Evolutionary conservation across 140 eudicot genomes (phyloP), one percentile per base, ranked within the genome.

Genomic region (Flaveria floridana): DNA sequence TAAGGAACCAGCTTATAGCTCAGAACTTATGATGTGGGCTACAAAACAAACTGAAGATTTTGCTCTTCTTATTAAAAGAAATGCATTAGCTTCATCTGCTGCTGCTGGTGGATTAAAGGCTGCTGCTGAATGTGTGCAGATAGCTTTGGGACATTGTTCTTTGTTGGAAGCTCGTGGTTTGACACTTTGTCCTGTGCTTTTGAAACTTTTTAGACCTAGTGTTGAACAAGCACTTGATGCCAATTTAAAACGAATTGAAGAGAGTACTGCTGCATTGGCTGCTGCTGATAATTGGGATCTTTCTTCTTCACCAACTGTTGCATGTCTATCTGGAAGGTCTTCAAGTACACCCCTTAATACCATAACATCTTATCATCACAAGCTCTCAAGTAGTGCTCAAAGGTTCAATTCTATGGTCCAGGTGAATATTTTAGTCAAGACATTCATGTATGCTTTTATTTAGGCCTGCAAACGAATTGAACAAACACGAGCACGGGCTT

Each of bases 61-160:
- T 83, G 95, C 96, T 7, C 82, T 85, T 69, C 92, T 88, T 59
- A 97, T 94, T 41, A 91, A 91, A 83, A 72, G 99, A 75, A 95
- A 94, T 65, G 99, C 99, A 19, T 81, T 94, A 85, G 92, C 99
- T 71, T 94, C 99, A 68, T 94, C 97, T 57, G 96, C 99, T 23
- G 99, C 99, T 81, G 99, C 97, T 74, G 99, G 99, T 47, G 99
- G 99, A 51, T 78, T 94, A 78, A 84, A 97, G 75, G 96, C 99
- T 73, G 99, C 96, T 79, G 97, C 96, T 68, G 97, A 94, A 85
- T 94, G 99, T 73, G 99, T 88, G 42, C 99, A 94, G 62, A 91
- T 94, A 77, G 99, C 97, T 82, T 62, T 94, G 76, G 97, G 99
- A 53, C 99, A 94, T 82, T 94, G 99, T 83, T 85, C 90, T 19